Evolutionary conservation across 495 filamentous ascomycete genomes (phyloP).

Genomic region (Annulohypoxylon bovei): DNA sequence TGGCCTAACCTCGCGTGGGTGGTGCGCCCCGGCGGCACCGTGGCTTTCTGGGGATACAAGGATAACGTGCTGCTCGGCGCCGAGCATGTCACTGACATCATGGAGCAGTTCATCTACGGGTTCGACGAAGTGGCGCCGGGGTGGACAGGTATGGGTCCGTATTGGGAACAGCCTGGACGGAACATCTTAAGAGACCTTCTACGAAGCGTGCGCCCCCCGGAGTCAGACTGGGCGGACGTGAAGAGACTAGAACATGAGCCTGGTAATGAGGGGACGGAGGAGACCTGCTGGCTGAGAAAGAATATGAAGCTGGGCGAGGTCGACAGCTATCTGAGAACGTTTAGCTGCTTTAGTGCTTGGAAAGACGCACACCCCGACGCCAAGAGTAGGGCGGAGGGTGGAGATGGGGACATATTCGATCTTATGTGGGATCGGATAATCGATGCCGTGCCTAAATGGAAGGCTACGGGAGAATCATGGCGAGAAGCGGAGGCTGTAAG

Average conservation of each 20-base stretch:
- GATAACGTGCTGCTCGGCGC: constrained; percentile 64
- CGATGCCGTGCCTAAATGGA: constrained; percentile 60
- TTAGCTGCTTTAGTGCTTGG: constrained; percentile 66
- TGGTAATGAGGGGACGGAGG: constrained; percentile 53
- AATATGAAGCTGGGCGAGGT: constrained; percentile 63
- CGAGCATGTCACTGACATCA: constrained; percentile 58
- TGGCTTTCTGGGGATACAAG: constrained; percentile 72
- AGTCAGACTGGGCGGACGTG: constrained; percentile 60
- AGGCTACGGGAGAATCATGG: constrained; percentile 56
- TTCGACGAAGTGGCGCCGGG: constrained; percentile 53
- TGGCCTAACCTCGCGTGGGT: constrained; percentile 66
- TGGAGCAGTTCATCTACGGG: constrained; percentile 60
- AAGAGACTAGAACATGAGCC: constrained; percentile 67
- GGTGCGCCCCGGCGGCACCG: constrained; percentile 62
- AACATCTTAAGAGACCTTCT: constrained; percentile 60
- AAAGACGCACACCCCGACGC: constrained; percentile 56
- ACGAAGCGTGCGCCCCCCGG: constrained; percentile 59
- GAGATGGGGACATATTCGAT: constrained; percentile 64
- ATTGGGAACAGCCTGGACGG: constrained; percentile 70
- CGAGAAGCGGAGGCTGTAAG: constrained; percentile 59
- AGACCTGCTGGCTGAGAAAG: constrained; percentile 61
- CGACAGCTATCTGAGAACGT: constrained; percentile 67
- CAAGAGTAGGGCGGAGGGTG: constrained; percentile 58
- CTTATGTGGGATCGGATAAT: constrained; percentile 64
- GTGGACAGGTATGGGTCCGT: constrained; percentile 62